phyloP scores from a whole-genome alignment of 495 filamentous ascomycete species.

The Xylaria venustula region DNA sequence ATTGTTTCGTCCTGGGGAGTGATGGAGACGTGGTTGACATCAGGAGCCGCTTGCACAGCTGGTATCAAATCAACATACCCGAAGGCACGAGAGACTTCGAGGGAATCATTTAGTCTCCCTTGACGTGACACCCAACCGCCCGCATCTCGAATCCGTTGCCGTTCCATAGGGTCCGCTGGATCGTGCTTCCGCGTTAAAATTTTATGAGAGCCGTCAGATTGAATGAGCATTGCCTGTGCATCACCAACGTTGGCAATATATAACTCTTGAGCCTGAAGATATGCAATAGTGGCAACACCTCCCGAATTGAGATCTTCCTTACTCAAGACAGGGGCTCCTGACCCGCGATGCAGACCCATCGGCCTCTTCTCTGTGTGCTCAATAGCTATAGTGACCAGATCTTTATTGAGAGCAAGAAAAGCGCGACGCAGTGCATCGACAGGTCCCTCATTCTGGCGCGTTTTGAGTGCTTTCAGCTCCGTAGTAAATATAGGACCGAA shows the following conservation, averaged over 20 bases:
- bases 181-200: slow-evolving; percentile 89
- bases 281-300: slow-evolving; percentile 88
- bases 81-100: slow-evolving; percentile 91
- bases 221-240: slow-evolving; percentile 89
- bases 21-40: slow-evolving; percentile 74
- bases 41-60: slow-evolving; percentile 84
- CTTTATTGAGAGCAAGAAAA: slow-evolving; percentile 89
- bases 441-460: slow-evolving; percentile 61
- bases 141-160: slow-evolving; percentile 87
- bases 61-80: slow-evolving; percentile 92
- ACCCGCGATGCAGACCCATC: slow-evolving; percentile 64
- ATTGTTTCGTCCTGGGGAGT: slow-evolving; percentile 93
- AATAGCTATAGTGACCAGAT: slow-evolving; percentile 83
- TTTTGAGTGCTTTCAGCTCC: slow-evolving; percentile 71
- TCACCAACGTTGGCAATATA: slow-evolving; percentile 96
- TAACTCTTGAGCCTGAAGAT: slow-evolving; percentile 82
- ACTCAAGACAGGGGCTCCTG: slow-evolving; percentile 67
- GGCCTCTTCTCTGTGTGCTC: slow-evolving; percentile 73
- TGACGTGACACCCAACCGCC: slow-evolving; percentile 94
- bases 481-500: slow-evolving; percentile 79
- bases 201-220: slow-evolving; percentile 74
- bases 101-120: slow-evolving; percentile 86
- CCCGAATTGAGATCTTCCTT: slow-evolving; percentile 87
- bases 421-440: slow-evolving; percentile 80
- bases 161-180: slow-evolving; percentile 77